These are phyloP conservation scores for Phytopythium kandeliae DNA, from an alignment of 352 stramenopile species.

Conservation along the genomic window DNA sequence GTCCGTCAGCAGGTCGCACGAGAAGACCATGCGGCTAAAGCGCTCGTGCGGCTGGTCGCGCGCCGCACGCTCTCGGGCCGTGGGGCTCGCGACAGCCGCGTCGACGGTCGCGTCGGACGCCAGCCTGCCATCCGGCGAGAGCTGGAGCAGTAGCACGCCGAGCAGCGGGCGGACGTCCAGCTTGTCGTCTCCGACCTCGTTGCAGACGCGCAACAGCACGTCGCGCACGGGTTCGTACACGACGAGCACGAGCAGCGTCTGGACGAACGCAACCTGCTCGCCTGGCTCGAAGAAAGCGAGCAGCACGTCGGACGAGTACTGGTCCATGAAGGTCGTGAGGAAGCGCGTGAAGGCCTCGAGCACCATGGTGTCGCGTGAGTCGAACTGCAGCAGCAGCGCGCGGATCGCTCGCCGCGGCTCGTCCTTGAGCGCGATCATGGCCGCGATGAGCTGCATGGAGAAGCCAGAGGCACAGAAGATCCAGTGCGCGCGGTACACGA, in stretches of 20 bases:
- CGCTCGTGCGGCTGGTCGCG: conserved; percentile 33
- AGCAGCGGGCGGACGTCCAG: conserved; percentile 16
- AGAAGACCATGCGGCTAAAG: conserved; percentile 75
- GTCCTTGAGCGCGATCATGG: conserved; percentile 39
- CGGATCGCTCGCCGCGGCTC: conserved; percentile 21
- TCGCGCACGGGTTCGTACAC: conserved; percentile 68
- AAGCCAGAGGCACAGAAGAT: conserved; percentile 55
- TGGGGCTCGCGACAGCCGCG: conserved; percentile 10
- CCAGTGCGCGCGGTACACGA: conserved; percentile 58
- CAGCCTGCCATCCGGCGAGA: conserved; percentile 22
- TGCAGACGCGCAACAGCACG: conserved; percentile 49
- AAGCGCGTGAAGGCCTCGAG: conserved; percentile 56
- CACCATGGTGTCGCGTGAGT: conserved; percentile 57
- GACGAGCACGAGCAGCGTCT: conserved; percentile 50
- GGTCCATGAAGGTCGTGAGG: conserved; percentile 60
- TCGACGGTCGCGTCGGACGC: neutral
- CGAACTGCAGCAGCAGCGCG: conserved; percentile 28
- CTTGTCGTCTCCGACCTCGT: conserved; percentile 26
- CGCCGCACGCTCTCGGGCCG: conserved; percentile 14
- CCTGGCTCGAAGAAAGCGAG: conserved; percentile 40
- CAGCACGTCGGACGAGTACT: conserved; percentile 50
- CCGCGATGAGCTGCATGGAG: conserved; percentile 53
- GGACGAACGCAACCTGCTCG: conserved; percentile 34
- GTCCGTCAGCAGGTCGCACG: conserved; percentile 71
- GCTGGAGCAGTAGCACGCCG: conserved; percentile 37